Percentiles rank a stretch among this genome's conserved stretches.
These are phyloP conservation scores for Russula olivacea DNA, from an alignment of 768 basidiomycete genomes.

Conservation along the genomic window DNA sequence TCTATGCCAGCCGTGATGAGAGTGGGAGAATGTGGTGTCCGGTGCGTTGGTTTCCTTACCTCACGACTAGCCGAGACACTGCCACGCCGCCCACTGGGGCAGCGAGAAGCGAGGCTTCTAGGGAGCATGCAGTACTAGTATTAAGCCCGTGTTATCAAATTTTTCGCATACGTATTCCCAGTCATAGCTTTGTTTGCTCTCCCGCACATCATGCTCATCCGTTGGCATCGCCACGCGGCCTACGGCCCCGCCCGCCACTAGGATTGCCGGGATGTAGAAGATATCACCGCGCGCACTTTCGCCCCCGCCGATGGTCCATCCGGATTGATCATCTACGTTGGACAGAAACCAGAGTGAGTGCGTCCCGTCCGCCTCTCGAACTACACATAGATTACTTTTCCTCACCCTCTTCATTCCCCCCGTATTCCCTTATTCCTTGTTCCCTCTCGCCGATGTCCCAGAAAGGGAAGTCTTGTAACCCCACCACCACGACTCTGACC, in stretches of 20 bases:
- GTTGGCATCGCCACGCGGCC: constrained; percentile 3
- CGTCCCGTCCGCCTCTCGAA: constrained; percentile 25
- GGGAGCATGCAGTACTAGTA: no score
- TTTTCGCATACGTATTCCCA: neutral
- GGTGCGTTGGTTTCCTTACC: constrained; percentile 36
- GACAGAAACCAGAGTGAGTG: constrained; percentile 64
- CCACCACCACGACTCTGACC: no score
- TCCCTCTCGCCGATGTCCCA: neutral
- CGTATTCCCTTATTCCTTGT: neutral
- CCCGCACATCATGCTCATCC: constrained; percentile 2
- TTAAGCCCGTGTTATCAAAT: neutral
- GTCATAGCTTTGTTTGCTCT: no score
- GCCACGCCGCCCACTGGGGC: neutral
- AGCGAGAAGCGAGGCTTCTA: neutral
- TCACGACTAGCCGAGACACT: neutral
- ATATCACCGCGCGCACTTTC: constrained; percentile 48
- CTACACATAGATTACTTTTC: neutral
- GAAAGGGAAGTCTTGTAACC: neutral
- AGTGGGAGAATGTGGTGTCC: constrained; percentile 65
- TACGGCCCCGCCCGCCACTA: constrained; percentile 27
- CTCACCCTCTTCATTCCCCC: neutral
- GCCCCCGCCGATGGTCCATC: constrained; percentile 39
- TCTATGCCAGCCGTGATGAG: constrained; percentile 60
- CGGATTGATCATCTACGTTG: constrained; percentile 63
- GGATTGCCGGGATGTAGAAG: constrained; percentile 66